A percentile compares a stretch with the other conserved stretches of the same genome.
Conservation (phyloP, 352 stramenopile species). For the Globisporangium iwayamae region DNA sequence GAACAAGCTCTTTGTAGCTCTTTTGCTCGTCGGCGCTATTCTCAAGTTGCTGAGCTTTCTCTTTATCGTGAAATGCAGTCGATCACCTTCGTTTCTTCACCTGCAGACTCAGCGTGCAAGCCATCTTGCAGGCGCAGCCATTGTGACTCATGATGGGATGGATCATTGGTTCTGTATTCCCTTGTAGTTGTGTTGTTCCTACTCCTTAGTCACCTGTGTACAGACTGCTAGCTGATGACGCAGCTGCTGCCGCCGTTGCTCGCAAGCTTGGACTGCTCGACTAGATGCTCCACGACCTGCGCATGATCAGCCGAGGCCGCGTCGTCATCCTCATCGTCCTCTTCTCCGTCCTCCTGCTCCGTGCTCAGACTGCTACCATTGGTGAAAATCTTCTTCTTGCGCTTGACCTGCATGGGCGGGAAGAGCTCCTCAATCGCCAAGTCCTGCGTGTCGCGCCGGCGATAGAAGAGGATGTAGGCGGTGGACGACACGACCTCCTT, state of each 20-base stretch:
- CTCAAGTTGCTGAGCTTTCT: background rate
- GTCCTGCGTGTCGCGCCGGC: slow-evolving; percentile 60
- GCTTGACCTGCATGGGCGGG: slow-evolving; percentile 44
- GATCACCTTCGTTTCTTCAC: too few species aligned
- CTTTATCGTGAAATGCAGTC: background rate
- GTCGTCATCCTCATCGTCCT: slow-evolving; percentile 7
- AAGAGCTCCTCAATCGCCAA: slow-evolving; percentile 75
- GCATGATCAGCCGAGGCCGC: slow-evolving; percentile 48
- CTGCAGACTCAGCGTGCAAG: too few species aligned
- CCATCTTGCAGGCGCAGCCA: too few species aligned
- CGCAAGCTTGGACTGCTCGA: slow-evolving; percentile 62
- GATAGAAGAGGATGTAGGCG: slow-evolving; percentile 92
- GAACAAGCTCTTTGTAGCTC: background rate
- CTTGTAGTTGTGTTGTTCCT: background rate
- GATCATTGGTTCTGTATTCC: slow-evolving; percentile 5
- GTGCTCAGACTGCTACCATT: slow-evolving; percentile 6
- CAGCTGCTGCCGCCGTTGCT: slow-evolving; percentile 43
- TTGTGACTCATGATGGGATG: background rate
- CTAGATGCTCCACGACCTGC: slow-evolving; percentile 56
- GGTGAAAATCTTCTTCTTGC: slow-evolving; percentile 19
- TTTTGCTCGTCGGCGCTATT: background rate
- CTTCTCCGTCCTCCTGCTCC: background rate
- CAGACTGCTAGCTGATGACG: slow-evolving; percentile 44
- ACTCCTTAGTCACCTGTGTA: background rate
- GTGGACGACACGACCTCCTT: slow-evolving; percentile 83